Percentiles rank a stretch among this genome's conserved stretches.
These are phyloP conservation scores for Starmerella floricola DNA, from an alignment of 805 yeast genomes.

Conservation along the genomic window DNA sequence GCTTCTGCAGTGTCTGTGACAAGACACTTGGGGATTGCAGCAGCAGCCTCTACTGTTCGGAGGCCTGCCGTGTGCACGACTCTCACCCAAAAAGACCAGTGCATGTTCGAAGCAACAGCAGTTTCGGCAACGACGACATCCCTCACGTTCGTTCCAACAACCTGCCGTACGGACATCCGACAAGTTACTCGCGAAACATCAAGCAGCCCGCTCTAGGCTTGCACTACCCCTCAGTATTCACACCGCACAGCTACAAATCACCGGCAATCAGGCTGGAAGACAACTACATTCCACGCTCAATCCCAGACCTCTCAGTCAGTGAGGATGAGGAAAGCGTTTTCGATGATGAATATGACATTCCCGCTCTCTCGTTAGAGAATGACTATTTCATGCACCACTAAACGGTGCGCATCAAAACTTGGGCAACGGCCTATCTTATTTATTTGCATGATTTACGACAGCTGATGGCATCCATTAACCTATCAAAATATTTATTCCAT, in stretches of 20 bases:
- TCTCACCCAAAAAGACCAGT: conserved; percentile 5
- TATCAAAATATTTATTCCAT: not conserved
- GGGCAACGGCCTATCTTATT: not conserved
- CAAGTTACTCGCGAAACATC: not conserved
- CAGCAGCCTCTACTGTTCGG: conserved; percentile 28
- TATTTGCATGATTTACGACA: not conserved
- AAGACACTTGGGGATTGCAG: conserved; percentile 23
- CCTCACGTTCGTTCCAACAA: not conserved
- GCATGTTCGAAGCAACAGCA: not conserved
- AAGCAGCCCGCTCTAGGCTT: conserved; percentile 6
- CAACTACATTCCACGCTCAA: not conserved
- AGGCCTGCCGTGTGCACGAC: conserved; percentile 26
- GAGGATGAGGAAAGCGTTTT: conserved; percentile 15
- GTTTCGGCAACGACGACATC: not conserved
- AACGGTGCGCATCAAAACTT: not conserved
- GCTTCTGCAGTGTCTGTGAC: conserved; percentile 31
- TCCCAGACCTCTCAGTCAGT: conserved; percentile 17
- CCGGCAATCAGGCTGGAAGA: not conserved
- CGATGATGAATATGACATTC: conserved; percentile 14
- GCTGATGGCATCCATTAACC: not conserved
- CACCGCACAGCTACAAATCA: conserved; percentile 1
- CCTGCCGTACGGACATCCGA: not conserved
- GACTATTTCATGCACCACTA: not conserved
- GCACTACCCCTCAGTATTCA: conserved; percentile 16
- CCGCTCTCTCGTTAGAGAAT: conserved; percentile 11